A percentile compares a stretch with the other conserved stretches of the same genome.
phyloP scores from a whole-genome alignment of 2,329 filamentous ascomycete species.

The Phialemoniopsis sp. region DNA sequence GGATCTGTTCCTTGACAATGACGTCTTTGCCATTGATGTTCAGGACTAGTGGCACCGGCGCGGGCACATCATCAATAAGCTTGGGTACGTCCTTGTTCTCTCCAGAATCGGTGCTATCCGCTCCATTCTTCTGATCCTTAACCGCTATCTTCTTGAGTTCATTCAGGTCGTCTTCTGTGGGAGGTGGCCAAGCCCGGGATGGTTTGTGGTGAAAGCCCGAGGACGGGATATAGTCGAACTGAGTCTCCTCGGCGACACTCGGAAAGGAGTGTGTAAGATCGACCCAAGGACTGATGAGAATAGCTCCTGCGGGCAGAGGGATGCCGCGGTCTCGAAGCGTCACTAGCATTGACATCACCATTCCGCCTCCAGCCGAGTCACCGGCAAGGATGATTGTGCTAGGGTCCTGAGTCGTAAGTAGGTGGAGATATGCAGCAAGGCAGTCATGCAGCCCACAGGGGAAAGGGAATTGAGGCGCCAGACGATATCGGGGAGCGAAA shows the following conservation, averaged over 20 bases:
- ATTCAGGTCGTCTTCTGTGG: slow-evolving; percentile 70
- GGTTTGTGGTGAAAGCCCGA: slow-evolving; percentile 89
- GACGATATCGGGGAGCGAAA: slow-evolving; percentile 79
- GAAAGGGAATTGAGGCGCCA: slow-evolving; percentile 93
- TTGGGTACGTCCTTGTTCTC: slow-evolving; percentile 9
- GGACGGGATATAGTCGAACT: slow-evolving; percentile 82
- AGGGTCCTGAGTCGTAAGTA: slow-evolving; percentile 72
- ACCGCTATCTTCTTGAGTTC: slow-evolving; percentile 44
- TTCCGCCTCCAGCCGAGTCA: slow-evolving; percentile 90
- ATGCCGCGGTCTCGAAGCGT: slow-evolving; percentile 77
- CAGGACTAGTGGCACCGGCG: slow-evolving; percentile 48
- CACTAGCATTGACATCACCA: slow-evolving; percentile 78
- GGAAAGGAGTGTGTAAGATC: slow-evolving; percentile 95
- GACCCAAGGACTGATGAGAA: slow-evolving; percentile 93
- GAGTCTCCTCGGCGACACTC: slow-evolving; percentile 69
- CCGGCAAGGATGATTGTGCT: slow-evolving; percentile 83
- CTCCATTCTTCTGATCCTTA: slow-evolving; percentile 12
- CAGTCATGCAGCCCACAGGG: slow-evolving; percentile 91
- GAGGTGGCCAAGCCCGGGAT: slow-evolving; percentile 87
- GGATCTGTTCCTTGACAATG: slow-evolving; percentile 85
- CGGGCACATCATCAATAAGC: slow-evolving; percentile 13
- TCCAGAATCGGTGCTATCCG: slow-evolving; percentile 2
- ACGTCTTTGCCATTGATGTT: slow-evolving; percentile 67
- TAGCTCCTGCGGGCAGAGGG: slow-evolving; percentile 81
- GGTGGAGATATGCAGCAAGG: slow-evolving; percentile 79